Base-by-base conservation (phyloP, 1,284 basidiomycete species). In the Pterula multifida region DNA sequence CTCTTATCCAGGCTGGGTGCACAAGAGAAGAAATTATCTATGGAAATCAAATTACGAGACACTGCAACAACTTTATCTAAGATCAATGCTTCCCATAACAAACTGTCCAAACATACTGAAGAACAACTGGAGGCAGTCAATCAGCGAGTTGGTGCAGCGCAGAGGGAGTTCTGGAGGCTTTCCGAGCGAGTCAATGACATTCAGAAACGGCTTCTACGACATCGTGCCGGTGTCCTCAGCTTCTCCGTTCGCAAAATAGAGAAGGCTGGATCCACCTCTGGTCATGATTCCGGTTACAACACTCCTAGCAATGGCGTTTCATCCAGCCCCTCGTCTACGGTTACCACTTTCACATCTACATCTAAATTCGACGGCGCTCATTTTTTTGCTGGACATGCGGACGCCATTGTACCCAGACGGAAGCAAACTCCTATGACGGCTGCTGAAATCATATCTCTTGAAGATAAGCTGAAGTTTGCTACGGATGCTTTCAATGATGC, bases 11-110 rank as follows among this genome's bases (percentile, higher is more conserved):
- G 85, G 26, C 65, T 80, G 15, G 71, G 67, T 35, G 81, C 82
- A 9, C 69, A 78, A 62, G 68, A 72, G 54, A 85, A 78, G 64
- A 89, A 85, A 62, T 71, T 90, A 50, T 68, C 72, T 2, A 72
- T 85, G 24, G 86, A 90, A 61, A 83, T 76, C 48, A 89, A 86
- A 62, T 87, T 90, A 47, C 83, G 87, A 19, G 86, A 89, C 53
- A 86, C 86, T 2, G 85, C 85, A 0, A 56, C 78, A 3, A 84
- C 79, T 15, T 71, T 90, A 3, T 74, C 78, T 32, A 81, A 73
- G 61, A 74, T 87, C 45, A 84, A 85, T 57, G 65, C 76, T 6
- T 64, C 75, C 0, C 72, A 79, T 60, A 79, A 73, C 60, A 75
- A 68, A 50, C 65, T 76, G 11, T 78, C 78, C 26, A 79, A 83